phyloP scores from a whole-genome alignment of 495 filamentous ascomycete species.

The Acidomyces sp. region DNA sequence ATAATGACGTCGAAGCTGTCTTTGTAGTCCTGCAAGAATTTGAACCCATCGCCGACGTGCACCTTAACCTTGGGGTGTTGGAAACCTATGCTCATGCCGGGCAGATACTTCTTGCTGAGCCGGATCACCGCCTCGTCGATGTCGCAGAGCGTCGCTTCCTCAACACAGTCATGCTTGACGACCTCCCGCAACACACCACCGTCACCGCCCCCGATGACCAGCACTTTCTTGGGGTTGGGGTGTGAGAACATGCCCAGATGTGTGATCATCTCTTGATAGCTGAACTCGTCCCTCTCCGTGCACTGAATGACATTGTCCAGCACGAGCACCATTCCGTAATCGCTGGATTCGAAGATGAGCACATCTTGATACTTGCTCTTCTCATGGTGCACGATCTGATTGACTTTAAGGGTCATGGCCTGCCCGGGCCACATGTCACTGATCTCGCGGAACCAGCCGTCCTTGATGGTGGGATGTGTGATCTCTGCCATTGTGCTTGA shows the following conservation, averaged over 20 bases:
- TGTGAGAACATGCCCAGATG: slow-evolving; percentile 98
- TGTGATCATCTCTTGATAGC: slow-evolving; percentile 98
- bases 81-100: slow-evolving; percentile 84
- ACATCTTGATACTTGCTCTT: slow-evolving; percentile 99
- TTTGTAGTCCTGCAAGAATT: slow-evolving; percentile 85
- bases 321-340: slow-evolving; percentile 95
- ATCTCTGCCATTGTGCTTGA: slow-evolving; percentile 37
- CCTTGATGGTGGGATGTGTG: slow-evolving; percentile 52
- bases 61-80: slow-evolving; percentile 82
- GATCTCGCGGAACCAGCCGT: slow-evolving; percentile 99
- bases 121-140: slow-evolving; percentile 99
- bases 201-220: slow-evolving; percentile 95
- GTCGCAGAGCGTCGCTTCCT: slow-evolving; percentile 92
- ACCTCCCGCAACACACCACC: slow-evolving; percentile 95
- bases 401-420: slow-evolving; percentile 96
- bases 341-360: slow-evolving; percentile 90
- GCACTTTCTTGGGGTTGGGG: slow-evolving; percentile 92
- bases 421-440: slow-evolving; percentile 98
- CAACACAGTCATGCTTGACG: slow-evolving; percentile 83
- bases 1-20: slow-evolving; percentile 99
- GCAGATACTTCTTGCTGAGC: slow-evolving; percentile 95
- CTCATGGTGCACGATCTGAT: slow-evolving; percentile 95
- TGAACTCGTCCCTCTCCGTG: slow-evolving; percentile 97
- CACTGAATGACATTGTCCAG: slow-evolving; percentile 98
- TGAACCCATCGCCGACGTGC: slow-evolving; percentile 93